These are phyloP conservation scores for Phytophthora sojae DNA, from an alignment of 352 stramenopile species.

Conservation along the genomic window DNA sequence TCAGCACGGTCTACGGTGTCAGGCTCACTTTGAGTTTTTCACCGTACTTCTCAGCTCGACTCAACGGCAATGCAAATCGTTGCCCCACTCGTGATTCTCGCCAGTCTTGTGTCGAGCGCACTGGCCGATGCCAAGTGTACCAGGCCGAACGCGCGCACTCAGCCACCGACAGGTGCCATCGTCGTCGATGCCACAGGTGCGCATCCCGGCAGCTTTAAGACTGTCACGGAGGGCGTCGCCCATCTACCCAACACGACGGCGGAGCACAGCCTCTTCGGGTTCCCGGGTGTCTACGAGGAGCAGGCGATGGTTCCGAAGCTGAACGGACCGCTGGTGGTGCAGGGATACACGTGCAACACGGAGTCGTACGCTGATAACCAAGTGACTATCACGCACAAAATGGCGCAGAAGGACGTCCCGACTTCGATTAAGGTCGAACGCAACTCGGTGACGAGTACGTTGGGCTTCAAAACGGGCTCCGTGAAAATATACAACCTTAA, in stretches of 20 bases:
- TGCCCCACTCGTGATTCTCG: neutral
- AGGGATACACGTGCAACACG: conserved; percentile 1
- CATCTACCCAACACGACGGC: neutral
- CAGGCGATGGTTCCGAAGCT: conserved; percentile 1
- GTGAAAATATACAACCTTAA: conserved; percentile 2
- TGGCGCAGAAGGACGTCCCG: conserved; percentile 2
- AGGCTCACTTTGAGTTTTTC: neutral
- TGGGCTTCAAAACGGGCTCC: neutral
- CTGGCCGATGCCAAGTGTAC: neutral
- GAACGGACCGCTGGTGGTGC: neutral
- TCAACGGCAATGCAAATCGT: neutral
- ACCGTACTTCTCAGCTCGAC: neutral
- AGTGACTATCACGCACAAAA: conserved; percentile 1
- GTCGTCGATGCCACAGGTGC: neutral
- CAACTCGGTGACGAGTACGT: neutral
- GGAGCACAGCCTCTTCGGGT: neutral
- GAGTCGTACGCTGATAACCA: conserved; percentile 2
- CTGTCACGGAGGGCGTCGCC: neutral
- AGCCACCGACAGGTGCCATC: neutral
- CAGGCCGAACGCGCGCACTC: neutral
- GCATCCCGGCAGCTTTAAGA: neutral
- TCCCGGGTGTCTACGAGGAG: conserved; percentile 1
- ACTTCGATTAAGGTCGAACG: neutral
- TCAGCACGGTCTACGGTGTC: no score
- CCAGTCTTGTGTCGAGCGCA: neutral